These are phyloP conservation scores for Panicum miliaceum DNA, from an alignment of 176 grass and related monocot genomes.

Conservation along the genomic window DNA sequence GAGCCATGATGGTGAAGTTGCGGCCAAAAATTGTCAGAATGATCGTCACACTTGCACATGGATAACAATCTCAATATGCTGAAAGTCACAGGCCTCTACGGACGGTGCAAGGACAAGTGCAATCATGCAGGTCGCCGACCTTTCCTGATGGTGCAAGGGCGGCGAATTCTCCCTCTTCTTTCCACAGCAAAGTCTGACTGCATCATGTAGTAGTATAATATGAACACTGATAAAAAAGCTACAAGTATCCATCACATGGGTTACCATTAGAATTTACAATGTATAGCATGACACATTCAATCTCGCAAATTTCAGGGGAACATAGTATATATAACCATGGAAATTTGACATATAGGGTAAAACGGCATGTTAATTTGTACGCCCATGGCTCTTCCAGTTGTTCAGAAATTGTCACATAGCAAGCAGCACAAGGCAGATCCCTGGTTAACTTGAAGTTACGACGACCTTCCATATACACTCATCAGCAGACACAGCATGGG, in stretches of 20 bases:
- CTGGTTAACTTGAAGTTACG: neutral
- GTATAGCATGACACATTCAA: neutral
- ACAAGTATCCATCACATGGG: neutral
- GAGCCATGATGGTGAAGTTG: neutral
- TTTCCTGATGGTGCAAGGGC: neutral
- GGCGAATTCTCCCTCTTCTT: neutral
- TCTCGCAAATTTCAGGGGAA: neutral
- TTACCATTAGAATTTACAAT: neutral
- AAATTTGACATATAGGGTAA: neutral
- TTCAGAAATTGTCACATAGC: neutral
- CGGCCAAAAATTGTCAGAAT: slow-evolving; percentile 14
- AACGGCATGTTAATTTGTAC: neutral
- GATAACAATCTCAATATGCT: neutral
- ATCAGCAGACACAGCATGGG: neutral
- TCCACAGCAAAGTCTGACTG: neutral
- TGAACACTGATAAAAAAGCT: neutral
- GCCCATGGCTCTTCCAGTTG: neutral
- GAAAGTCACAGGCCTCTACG: neutral
- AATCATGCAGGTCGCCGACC: neutral
- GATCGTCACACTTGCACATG: slow-evolving; percentile 3
- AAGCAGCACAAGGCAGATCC: neutral
- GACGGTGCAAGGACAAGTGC: neutral
- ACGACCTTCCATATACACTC: neutral
- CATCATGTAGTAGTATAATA: neutral
- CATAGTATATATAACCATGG: neutral